These are phyloP conservation scores for Smallanthus sonchifolius DNA, from an alignment of 129 eudicot genomes.

Conservation along the genomic window DNA sequence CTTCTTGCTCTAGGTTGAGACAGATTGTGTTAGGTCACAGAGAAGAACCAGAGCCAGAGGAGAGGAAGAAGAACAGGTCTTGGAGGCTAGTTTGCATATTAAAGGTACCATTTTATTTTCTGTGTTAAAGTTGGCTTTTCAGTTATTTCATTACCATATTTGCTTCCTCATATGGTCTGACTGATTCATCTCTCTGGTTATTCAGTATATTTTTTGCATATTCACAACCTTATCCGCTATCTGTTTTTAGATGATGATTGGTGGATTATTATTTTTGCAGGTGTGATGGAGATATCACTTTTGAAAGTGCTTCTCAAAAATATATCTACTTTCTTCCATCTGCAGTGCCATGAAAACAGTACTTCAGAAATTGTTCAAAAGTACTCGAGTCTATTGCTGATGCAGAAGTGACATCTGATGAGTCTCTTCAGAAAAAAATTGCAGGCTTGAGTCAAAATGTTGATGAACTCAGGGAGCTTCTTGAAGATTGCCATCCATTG, in stretches of 20 bases:
- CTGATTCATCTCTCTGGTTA: neutral
- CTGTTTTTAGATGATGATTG: conserved; percentile 6
- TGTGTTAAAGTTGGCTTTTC: conserved; percentile 1
- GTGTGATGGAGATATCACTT: conserved; percentile 79
- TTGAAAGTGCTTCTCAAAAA: conserved; percentile 63
- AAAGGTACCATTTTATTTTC: conserved; percentile 12
- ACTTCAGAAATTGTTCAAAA: conserved; percentile 49
- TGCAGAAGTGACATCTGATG: conserved; percentile 56
- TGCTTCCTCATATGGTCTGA: neutral
- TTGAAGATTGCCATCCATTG: conserved; percentile 70
- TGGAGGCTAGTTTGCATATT: conserved; percentile 11
- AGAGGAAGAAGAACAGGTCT: neutral
- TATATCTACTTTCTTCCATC: conserved; percentile 50
- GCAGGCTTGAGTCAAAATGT: conserved; percentile 45
- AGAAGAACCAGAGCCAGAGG: neutral
- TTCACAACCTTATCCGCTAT: conserved; percentile 3
- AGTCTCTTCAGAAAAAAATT: conserved; percentile 58
- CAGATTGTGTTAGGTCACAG: neutral
- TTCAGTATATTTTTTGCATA: neutral
- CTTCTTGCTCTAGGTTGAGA: conserved; percentile 18
- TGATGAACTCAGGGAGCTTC: conserved; percentile 62
- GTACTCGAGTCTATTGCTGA: conserved; percentile 57
- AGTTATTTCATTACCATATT: neutral
- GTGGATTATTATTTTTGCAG: conserved; percentile 29
- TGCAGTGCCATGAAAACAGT: conserved; percentile 49